A percentile compares a stretch with the other conserved stretches of the same genome.
Evolutionary conservation across 2,329 filamentous ascomycete genomes (phyloP).

Genomic region (Colletotrichum truncatum): DNA sequence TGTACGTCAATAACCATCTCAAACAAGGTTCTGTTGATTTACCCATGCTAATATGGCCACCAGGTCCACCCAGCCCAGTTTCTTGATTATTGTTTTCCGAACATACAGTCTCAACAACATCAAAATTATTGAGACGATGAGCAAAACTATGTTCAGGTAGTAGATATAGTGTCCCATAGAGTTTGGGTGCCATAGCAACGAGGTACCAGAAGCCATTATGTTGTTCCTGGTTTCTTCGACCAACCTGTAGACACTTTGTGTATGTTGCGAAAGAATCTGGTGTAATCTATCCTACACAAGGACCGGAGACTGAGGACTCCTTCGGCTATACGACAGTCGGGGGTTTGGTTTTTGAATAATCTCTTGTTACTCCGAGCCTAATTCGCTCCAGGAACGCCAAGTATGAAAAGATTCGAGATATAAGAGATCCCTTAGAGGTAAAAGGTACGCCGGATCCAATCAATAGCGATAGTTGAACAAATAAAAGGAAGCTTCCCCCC

Average conservation of each 20-base stretch:
- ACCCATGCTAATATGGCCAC: constrained; percentile 19
- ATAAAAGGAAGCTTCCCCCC: too few relatives aligned
- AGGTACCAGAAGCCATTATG: neutral
- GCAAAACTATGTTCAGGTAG: constrained; percentile 22
- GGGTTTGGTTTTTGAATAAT: too few relatives aligned
- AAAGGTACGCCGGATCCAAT: too few relatives aligned
- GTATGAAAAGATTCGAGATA: too few relatives aligned
- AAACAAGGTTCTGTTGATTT: neutral
- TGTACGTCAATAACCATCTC: neutral
- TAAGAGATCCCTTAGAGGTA: too few relatives aligned
- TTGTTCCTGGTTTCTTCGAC: neutral
- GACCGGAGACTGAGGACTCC: neutral
- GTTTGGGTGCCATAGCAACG: constrained; percentile 6
- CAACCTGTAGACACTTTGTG: neutral
- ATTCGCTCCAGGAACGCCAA: too few relatives aligned
- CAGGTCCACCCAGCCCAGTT: constrained; percentile 23
- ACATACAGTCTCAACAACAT: constrained; percentile 8
- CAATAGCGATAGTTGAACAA: too few relatives aligned
- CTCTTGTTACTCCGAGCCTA: too few relatives aligned
- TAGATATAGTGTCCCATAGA: constrained; percentile 23
- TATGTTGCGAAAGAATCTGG: neutral
- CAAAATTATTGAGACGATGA: constrained; percentile 21
- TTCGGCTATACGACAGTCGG: too few relatives aligned
- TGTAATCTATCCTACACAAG: neutral
- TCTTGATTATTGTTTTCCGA: constrained; percentile 12